Percentiles rank a stretch among this genome's conserved stretches.
These are phyloP conservation scores for Plasmodium inui DNA, from an alignment of 169 alveolate species.

Conservation along the genomic window DNA sequence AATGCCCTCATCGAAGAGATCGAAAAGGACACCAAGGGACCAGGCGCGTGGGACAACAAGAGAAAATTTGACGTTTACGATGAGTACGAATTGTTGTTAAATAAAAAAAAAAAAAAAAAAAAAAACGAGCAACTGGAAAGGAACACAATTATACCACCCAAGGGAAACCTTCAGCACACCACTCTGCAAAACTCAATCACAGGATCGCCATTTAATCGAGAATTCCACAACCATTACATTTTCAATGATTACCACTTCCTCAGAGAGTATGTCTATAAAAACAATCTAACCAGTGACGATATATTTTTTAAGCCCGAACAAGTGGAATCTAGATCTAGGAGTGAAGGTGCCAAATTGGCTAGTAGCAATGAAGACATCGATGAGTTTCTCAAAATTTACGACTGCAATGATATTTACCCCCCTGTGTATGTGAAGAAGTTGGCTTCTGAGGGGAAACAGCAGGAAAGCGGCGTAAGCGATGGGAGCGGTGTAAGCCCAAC, in stretches of 20 bases:
- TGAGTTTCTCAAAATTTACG: slow-evolving; percentile 39
- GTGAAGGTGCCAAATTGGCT: slow-evolving; percentile 1
- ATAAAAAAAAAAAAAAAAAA: slow-evolving; percentile 20
- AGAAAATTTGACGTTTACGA: slow-evolving; percentile 46
- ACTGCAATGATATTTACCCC: slow-evolving; percentile 22
- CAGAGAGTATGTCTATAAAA: slow-evolving; percentile 47
- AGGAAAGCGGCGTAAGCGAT: too few species aligned
- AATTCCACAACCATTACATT: slow-evolving; percentile 37
- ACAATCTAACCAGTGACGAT: slow-evolving; percentile 39
- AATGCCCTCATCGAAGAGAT: slow-evolving; percentile 39
- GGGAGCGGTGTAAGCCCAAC: background rate
- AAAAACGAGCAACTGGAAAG: background rate
- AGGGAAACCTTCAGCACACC: background rate
- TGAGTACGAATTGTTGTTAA: slow-evolving; percentile 38
- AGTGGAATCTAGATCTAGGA: background rate
- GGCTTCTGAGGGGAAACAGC: background rate
- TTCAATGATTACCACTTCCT: slow-evolving; percentile 30
- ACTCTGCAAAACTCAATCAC: background rate
- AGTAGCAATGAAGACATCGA: slow-evolving; percentile 27
- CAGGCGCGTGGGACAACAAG: slow-evolving; percentile 23
- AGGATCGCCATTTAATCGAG: background rate
- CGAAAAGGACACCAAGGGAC: slow-evolving; percentile 32
- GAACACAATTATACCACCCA: background rate
- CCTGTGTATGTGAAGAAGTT: slow-evolving; percentile 40
- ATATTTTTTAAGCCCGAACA: slow-evolving; percentile 58